Evolutionary conservation across 345 rosid genomes (phyloP), one percentile per base, ranked within the genome.

Genomic region (Salix koriyanagi): DNA sequence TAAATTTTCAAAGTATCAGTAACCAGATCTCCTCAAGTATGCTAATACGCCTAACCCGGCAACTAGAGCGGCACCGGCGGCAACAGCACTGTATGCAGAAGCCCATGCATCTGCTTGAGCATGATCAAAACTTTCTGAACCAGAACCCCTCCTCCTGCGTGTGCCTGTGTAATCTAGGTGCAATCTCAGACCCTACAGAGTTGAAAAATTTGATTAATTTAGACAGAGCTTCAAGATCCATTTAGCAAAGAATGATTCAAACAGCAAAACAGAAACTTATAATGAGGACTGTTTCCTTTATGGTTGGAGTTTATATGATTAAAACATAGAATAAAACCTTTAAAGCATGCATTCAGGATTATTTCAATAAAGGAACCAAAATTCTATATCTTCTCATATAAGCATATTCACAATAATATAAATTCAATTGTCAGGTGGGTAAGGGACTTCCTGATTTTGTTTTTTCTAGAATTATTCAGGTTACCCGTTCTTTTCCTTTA

Each of bases 21-120:
- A 74, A 13, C 95, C 92, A 3, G 85, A 78, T 87, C 84, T 90
- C 85, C 73, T 88, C 75, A 96, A 80, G 88, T 84, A 96, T n/a
- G 98, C 96, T 78, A 94, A 83, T 18, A 94, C 81, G 34, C 99
- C 95, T 65, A 92, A 79, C 44, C 98, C 98, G 77, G 98, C 97
- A 68, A 87, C 88, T 30, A 96, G 82, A 30, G 97, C 96, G 26
- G 99, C 99, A 52, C 99, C 96, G 0, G 99, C 99, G 1, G 98
- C 99, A 39, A 90, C 93, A 10, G 91, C 86, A 69, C 97, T 88
- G 81, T 88, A 94, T 4, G 98, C 97, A 21, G 97, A 75, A 72
- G 94, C 91, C 98, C 99, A 91, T 11, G 98, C 97, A 79, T 91
- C 97, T 32, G 85, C 28, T 39, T 88, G 85, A 30, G 78, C 94